Percentiles rank a stretch among this genome's conserved stretches.
Conservation (phyloP, 352 stramenopile genomes). For the Pythium plurisporium region DNA sequence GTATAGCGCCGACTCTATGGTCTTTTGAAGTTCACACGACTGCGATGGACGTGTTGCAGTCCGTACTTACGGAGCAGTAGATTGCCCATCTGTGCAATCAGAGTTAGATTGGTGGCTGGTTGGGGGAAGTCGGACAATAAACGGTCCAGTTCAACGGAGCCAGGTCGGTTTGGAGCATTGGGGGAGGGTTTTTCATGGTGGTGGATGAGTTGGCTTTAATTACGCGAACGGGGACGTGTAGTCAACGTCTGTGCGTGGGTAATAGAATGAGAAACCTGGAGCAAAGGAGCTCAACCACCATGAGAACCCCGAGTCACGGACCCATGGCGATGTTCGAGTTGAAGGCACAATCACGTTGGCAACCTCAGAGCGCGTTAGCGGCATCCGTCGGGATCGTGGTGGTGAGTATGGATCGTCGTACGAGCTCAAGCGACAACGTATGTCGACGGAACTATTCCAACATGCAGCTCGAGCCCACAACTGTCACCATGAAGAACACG, state of each 20-base stretch:
- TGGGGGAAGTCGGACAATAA: too few species aligned
- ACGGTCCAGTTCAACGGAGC: too few species aligned
- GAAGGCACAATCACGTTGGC: slow-evolving; percentile 27
- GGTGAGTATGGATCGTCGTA: background rate
- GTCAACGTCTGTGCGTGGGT: slow-evolving; percentile 2
- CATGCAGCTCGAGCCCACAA: background rate
- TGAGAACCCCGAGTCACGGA: slow-evolving; percentile 26
- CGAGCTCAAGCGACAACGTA: background rate
- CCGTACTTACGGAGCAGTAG: too few species aligned
- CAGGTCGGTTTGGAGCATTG: too few species aligned
- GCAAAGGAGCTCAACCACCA: background rate
- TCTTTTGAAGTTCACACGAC: too few species aligned
- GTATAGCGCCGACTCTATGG: too few species aligned
- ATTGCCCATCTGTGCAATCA: too few species aligned
- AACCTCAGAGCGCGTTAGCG: background rate
- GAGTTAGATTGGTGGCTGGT: too few species aligned
- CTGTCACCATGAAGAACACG: background rate
- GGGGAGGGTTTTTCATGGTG: too few species aligned
- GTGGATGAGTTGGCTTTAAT: too few species aligned
- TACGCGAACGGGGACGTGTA: slow-evolving; percentile 22
- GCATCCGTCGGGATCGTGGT: background rate
- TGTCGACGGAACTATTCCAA: slow-evolving; percentile 19
- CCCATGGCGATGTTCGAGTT: slow-evolving; percentile 26
- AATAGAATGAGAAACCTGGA: background rate
- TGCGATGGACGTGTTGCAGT: too few species aligned